A percentile compares a stretch with the other conserved stretches of the same genome.
Conservation (phyloP, 257 asterid species). For the Nicotiana attenuata region DNA sequence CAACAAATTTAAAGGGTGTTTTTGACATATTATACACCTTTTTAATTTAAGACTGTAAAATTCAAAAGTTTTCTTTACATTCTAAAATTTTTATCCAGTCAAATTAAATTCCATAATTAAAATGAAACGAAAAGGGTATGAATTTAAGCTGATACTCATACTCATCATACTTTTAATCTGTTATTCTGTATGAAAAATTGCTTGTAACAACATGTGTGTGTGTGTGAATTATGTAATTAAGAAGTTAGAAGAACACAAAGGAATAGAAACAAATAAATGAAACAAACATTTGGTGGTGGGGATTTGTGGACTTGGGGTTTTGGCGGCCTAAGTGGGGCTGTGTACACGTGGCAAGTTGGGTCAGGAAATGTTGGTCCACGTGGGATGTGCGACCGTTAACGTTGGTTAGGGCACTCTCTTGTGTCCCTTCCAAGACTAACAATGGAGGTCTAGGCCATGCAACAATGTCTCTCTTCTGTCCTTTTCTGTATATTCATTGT, state of each 20-base stretch:
- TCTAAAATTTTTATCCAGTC: too few relatives aligned
- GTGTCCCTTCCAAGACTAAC: conserved; percentile 40
- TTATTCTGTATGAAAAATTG: too few relatives aligned
- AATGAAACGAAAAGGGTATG: too few relatives aligned
- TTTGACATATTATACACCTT: too few relatives aligned
- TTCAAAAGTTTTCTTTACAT: too few relatives aligned
- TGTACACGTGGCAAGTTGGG: conserved; percentile 33
- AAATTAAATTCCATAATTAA: too few relatives aligned
- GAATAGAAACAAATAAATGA: background rate
- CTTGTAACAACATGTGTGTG: too few relatives aligned
- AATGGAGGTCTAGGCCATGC: conserved; percentile 24
- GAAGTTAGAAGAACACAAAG: background rate
- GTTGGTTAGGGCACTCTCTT: conserved; percentile 31
- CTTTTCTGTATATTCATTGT: background rate
- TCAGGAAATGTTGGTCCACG: conserved; percentile 36
- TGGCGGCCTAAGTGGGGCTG: conserved; percentile 8
- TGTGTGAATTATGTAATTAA: too few relatives aligned
- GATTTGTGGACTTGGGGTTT: background rate
- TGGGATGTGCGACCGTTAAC: conserved; percentile 35
- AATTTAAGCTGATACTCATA: too few relatives aligned
- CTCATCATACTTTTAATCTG: too few relatives aligned
- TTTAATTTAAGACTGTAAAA: too few relatives aligned
- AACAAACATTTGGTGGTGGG: conserved; percentile 4
- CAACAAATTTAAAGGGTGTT: too few relatives aligned
- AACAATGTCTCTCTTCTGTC: conserved; percentile 24